These are phyloP conservation scores for Exophiala sp. DNA, from an alignment of 2,329 filamentous ascomycete species.

Conservation along the genomic window DNA sequence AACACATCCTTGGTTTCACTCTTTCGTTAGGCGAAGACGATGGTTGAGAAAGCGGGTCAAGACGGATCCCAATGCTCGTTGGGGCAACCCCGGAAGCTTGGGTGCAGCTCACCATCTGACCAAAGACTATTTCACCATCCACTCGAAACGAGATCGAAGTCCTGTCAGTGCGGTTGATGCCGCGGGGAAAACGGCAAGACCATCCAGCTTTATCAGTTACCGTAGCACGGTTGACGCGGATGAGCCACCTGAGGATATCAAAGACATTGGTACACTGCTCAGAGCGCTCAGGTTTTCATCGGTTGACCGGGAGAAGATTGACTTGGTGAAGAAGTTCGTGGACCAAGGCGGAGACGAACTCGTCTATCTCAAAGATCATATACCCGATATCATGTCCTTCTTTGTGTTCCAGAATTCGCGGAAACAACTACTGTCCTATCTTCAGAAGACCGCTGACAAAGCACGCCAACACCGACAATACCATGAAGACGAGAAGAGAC, in stretches of 20 bases:
- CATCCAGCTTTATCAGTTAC: slow-evolving; percentile 31
- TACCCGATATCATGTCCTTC: slow-evolving; percentile 77
- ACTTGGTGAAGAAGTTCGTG: slow-evolving; percentile 76
- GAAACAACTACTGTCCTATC: slow-evolving; percentile 63
- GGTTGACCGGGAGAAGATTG: slow-evolving; percentile 88
- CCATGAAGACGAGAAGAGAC: slow-evolving; percentile 37
- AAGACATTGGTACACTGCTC: slow-evolving; percentile 64
- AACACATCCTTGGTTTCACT: slow-evolving; percentile 84
- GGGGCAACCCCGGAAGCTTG: slow-evolving; percentile 31
- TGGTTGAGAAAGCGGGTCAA: slow-evolving; percentile 80
- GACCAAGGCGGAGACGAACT: slow-evolving; percentile 69
- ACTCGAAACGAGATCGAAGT: slow-evolving; percentile 47
- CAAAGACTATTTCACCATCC: slow-evolving; percentile 73
- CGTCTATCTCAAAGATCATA: slow-evolving; percentile 65
- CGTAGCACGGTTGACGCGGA: slow-evolving; percentile 41
- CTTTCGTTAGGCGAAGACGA: slow-evolving; percentile 80
- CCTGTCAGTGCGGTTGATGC: slow-evolving; percentile 37
- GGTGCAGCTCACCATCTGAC: slow-evolving; percentile 62
- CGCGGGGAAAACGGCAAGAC: slow-evolving; percentile 29
- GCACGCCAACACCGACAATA: slow-evolving; percentile 46
- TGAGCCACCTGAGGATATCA: slow-evolving; percentile 49
- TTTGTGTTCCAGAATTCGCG: slow-evolving; percentile 88
- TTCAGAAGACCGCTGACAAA: slow-evolving; percentile 60
- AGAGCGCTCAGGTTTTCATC: slow-evolving; percentile 59
- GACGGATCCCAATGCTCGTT: slow-evolving; percentile 39